Evolutionary conservation across 495 filamentous ascomycete species (phyloP).

Genomic region (Penicillium diatomitis): DNA sequence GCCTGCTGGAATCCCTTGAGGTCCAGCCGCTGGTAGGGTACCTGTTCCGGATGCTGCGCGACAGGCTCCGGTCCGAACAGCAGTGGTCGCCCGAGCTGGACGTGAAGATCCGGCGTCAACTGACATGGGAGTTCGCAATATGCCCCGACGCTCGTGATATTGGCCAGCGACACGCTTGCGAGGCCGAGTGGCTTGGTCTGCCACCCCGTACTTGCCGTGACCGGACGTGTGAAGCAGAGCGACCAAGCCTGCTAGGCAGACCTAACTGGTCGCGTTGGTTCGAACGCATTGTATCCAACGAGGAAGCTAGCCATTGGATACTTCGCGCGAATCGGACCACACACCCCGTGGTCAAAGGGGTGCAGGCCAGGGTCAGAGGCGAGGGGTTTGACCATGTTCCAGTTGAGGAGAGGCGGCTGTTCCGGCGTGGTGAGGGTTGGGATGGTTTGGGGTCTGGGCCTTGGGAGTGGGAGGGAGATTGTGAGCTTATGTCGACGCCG

Average conservation of each 20-base stretch:
- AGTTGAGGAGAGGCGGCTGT: constrained; percentile 13
- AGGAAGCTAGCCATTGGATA: constrained; percentile 30
- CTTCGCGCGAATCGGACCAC: constrained; percentile 30
- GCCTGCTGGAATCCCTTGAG: constrained; percentile 19
- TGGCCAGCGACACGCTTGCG: constrained; percentile 25
- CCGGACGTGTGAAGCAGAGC: constrained; percentile 15
- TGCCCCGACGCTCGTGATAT: constrained; percentile 3
- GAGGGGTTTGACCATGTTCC: constrained; percentile 22
- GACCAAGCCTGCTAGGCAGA: constrained; percentile 5
- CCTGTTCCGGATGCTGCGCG: constrained; percentile 29
- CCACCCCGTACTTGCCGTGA: constrained; percentile 19
- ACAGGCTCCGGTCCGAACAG: constrained; percentile 15
- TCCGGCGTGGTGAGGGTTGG: constrained; percentile 30
- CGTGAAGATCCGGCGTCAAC: constrained; percentile 15
- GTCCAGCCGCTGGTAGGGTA: constrained; percentile 18
- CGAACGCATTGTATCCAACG: constrained; percentile 7
- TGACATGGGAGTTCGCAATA: constrained; percentile 16
- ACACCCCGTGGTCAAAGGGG: constrained; percentile 20
- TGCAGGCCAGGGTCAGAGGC: constrained; percentile 23
- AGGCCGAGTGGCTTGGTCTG: constrained; percentile 27
- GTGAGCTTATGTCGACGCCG: too few relatives aligned
- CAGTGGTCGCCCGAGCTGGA: constrained; percentile 12
- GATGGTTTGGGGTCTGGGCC: constrained; percentile 23
- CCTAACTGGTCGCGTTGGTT: constrained; percentile 3
- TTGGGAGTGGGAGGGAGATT: constrained; percentile 22